Evolutionary conservation across 2,329 filamentous ascomycete species (phyloP).

Genomic region (Zymoseptoria ardabiliae): DNA sequence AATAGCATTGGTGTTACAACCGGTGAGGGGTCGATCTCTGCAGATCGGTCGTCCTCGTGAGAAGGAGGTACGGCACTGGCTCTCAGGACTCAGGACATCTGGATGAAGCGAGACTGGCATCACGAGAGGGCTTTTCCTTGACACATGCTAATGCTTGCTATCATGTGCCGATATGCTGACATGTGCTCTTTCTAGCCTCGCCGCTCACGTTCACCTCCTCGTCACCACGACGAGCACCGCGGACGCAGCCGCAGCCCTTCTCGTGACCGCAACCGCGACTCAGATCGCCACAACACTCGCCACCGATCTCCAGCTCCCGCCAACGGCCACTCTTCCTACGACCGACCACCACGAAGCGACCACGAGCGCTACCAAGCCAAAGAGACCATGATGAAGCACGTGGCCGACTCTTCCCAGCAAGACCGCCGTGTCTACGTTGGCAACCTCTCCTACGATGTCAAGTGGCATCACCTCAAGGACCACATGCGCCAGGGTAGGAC

Average conservation of each 20-base stretch:
- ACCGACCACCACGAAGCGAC: slow-evolving; percentile 53
- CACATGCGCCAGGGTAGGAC: slow-evolving; percentile 93
- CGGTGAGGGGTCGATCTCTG: neutral
- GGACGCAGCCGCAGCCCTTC: slow-evolving; percentile 18
- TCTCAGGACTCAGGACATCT: neutral
- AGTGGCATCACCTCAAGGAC: slow-evolving; percentile 99
- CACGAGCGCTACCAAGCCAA: slow-evolving; percentile 79
- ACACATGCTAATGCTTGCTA: neutral
- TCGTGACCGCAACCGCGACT: slow-evolving; percentile 12
- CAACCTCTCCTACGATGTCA: slow-evolving; percentile 98
- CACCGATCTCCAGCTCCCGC: slow-evolving; percentile 70
- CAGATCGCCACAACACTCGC: slow-evolving; percentile 38
- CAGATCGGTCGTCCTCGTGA: neutral
- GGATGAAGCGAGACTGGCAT: neutral
- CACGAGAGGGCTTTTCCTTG: neutral
- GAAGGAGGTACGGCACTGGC: neutral
- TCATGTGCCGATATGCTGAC: neutral
- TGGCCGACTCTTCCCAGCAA: slow-evolving; percentile 92
- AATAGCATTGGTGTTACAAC: neutral
- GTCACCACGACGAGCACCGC: slow-evolving; percentile 16
- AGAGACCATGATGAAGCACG: slow-evolving; percentile 92
- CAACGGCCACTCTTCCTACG: slow-evolving; percentile 58
- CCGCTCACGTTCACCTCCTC: neutral
- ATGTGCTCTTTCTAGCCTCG: neutral
- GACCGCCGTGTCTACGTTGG: slow-evolving; percentile 99